Evolutionary conservation across 345 rosid species (phyloP), one percentile per base, ranked within the genome.

Genomic region (Passiflora organensis): DNA sequence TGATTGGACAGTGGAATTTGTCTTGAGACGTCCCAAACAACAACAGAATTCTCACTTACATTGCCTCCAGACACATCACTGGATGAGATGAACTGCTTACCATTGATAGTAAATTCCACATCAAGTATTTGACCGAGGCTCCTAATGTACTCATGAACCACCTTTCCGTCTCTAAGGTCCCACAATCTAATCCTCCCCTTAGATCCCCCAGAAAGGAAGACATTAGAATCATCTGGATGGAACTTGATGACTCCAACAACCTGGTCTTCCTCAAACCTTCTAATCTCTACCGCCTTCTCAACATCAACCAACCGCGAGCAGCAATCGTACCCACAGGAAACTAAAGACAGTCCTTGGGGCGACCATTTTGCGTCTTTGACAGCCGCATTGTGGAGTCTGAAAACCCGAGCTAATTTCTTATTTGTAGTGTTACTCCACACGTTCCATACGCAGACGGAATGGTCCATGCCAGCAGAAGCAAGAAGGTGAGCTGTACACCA

Each of bases 381-480:
- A 28, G 91, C 89, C 5, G 80, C 76, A 67, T 66, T 69, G 56
- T 84, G 95, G 62, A 67, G 72, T 63, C 59, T 82, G 46, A 83
- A 79, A 1, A 65, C 51, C 16, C 87, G 75, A 28, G 80, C 89
- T 64, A 72, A 69, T 75, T 77, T 81, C 73, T 76, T 81, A 43
- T 45, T 72, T 59, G 52, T 73, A 28, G 5, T 28, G 5, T 28
- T 28, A 72, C 81, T 86, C 99, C 94, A 84, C 41, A 78, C 87
- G 49, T 86, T 89, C 95, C 97, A 89, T 60, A 84, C 69, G 70
- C 75, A 75, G 63, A 74, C 71, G 45, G 78, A 62, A 45, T 76
- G 84, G 76, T 89, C 94, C 64, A 86, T 74, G 43, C 94, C 95
- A 62, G 87, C 87, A 62, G 95, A 89, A 67, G 94, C 94, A 73